Base-by-base conservation (phyloP, 371 early-diverging fungal genomes). In the Batrachochytrium dendrobatidis region DNA sequence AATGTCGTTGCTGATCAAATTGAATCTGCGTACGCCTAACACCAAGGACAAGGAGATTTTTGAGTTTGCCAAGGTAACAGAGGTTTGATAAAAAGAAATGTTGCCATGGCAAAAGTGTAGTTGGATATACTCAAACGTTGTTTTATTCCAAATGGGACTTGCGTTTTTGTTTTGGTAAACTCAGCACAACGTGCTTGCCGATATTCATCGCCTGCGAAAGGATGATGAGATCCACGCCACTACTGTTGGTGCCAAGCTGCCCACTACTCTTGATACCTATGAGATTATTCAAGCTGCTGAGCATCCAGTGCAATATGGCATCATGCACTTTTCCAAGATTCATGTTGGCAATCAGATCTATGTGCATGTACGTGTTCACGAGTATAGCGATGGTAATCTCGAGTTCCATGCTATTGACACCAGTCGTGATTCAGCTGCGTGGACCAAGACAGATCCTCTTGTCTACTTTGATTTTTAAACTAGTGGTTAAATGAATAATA, bases 391-490 rank as follows among this genome's bases (percentile, higher is more conserved):
- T n/a, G 39, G 39, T n/a, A 39, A 39, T n/a, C 12, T 39, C 39
- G 39, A 39, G 39, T 39, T 15, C 39, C 39, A 39, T n/a, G 12
- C 39, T 12, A 39, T 39, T n/a, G 39, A 39, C n/a, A 39, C 39
- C 39, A 39, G 15, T n/a, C 39, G 39, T 39, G 39, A 39, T n/a
- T 15, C 39, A n/a, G 39, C 39, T 39, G 39, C 39, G 15, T 39
- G 39, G 39, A 15, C 39, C 39, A 39, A 39, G 39, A n/a, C 12
- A 12, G n/a, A 12, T 39, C 15, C 39, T 12, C 39, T 39, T n/a
- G 39, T 39, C 39, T 39, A 39, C 39, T 39, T 39, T 39, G 39
- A 39, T n/a, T 39, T 39, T 39, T 39, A 39, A 39, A n/a, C 39
- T n/a, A n/a, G n/a, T n/a, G n/a, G n/a, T n/a, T n/a, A n/a, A n/a